These are phyloP conservation scores for Talaromyces liani DNA, from an alignment of 495 filamentous ascomycete species.

Conservation along the genomic window DNA sequence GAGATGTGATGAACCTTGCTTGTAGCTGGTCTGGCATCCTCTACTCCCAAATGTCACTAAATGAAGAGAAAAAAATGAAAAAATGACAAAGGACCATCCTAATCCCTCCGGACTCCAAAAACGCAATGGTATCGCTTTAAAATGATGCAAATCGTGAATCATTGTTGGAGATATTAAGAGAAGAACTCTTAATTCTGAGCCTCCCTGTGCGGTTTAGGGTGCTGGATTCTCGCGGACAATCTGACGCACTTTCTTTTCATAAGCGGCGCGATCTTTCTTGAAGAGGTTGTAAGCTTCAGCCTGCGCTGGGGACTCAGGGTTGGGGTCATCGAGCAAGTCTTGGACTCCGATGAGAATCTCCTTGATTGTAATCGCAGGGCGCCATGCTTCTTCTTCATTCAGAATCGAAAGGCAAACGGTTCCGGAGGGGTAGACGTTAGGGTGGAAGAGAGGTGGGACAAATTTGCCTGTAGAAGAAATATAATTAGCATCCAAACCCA, in stretches of 20 bases:
- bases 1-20: too few relatives aligned
- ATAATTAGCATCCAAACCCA: not conserved
- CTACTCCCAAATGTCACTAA: not conserved
- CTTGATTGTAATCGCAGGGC: conserved; percentile 95
- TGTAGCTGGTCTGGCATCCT: too few relatives aligned
- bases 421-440: conserved; percentile 97
- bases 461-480: conserved; percentile 72
- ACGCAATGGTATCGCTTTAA: not conserved
- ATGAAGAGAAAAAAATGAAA: not conserved
- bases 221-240: conserved; percentile 84
- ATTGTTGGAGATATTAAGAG: not conserved
- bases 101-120: not conserved
- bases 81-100: not conserved
- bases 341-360: conserved; percentile 95
- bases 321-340: conserved; percentile 90
- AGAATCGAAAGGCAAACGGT: conserved; percentile 96
- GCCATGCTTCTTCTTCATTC: conserved; percentile 98
- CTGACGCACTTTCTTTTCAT: conserved; percentile 78
- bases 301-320: conserved; percentile 93
- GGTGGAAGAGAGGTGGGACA: conserved; percentile 90
- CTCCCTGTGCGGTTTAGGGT: conserved; percentile 31
- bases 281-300: conserved; percentile 97
- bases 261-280: conserved; percentile 81
- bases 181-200: not conserved
- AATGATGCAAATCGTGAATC: conserved; percentile 1